A percentile compares a stretch with the other conserved stretches of the same genome.
phyloP scores from a whole-genome alignment of 768 basidiomycete genomes.

The Rhizopogon roseolus region DNA sequence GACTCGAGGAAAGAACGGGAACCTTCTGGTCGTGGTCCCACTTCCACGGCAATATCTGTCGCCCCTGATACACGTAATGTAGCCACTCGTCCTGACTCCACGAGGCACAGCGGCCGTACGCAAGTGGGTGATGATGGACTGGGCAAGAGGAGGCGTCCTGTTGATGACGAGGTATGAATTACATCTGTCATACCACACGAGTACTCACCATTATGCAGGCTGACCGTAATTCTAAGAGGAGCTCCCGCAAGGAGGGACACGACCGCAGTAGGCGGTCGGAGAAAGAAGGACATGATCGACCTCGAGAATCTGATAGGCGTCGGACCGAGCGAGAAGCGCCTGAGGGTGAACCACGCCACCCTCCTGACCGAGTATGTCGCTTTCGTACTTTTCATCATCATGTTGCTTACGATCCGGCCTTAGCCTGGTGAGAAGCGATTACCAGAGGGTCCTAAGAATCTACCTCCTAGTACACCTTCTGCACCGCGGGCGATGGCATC shows the following conservation, averaged over 20 bases:
- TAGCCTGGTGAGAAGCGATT: slow-evolving; percentile 52
- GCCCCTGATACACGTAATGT: slow-evolving; percentile 49
- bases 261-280: slow-evolving; percentile 67
- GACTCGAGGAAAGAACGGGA: slow-evolving; percentile 62
- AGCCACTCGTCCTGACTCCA: slow-evolving; percentile 55
- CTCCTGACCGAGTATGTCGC: slow-evolving; percentile 56
- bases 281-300: slow-evolving; percentile 64
- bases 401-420: slow-evolving; percentile 5
- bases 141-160: slow-evolving; percentile 64
- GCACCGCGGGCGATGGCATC: slow-evolving; percentile 70
- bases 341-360: slow-evolving; percentile 44
- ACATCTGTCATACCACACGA: slow-evolving; percentile 1
- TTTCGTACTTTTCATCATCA: not conserved
- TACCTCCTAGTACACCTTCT: slow-evolving; percentile 59
- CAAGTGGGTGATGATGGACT: slow-evolving; percentile 56
- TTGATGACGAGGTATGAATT: slow-evolving; percentile 68
- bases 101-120: slow-evolving; percentile 46
- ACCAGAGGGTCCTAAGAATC: slow-evolving; percentile 49
- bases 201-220: slow-evolving; percentile 36
- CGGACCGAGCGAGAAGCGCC: slow-evolving; percentile 55
- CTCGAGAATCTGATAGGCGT: slow-evolving; percentile 64
- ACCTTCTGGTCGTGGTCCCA: slow-evolving; percentile 28
- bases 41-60: slow-evolving; percentile 22
- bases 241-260: slow-evolving; percentile 72
- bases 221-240: slow-evolving; percentile 76